These are phyloP conservation scores for Yamagishiella unicocca DNA, from an alignment of 139 green algal species.

Conservation along the genomic window DNA sequence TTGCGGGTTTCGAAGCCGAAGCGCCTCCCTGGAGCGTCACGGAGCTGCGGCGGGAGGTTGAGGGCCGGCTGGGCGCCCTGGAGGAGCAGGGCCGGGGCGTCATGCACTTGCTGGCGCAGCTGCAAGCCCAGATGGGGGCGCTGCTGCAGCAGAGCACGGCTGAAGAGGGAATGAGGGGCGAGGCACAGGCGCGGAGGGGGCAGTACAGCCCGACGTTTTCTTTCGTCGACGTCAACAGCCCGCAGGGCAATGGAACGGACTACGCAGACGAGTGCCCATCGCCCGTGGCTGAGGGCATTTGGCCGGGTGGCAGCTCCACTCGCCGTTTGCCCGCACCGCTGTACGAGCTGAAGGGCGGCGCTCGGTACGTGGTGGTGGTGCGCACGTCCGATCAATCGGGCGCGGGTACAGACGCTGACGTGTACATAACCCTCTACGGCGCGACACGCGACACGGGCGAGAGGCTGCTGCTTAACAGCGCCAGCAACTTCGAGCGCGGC, in stretches of 20 bases:
- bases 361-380: not conserved
- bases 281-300: too few species aligned
- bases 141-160: conserved; percentile 21
- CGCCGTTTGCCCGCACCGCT: too few species aligned
- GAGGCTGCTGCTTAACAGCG: not conserved
- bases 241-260: too few species aligned
- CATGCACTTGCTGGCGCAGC: not conserved
- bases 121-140: not conserved
- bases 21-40: not conserved
- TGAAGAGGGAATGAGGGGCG: not conserved
- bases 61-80: not conserved
- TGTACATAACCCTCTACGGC: not conserved
- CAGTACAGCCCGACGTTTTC: too few species aligned
- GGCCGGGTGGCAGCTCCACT: too few species aligned
- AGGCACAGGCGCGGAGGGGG: too few species aligned
- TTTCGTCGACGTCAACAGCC: too few species aligned
- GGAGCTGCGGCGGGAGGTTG: conserved; percentile 19
- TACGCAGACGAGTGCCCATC: too few species aligned
- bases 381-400: not conserved
- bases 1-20: too few species aligned
- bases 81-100: not conserved
- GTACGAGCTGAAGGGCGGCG: too few species aligned
- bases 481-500: not conserved
- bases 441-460: conserved; percentile 12
- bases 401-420: not conserved